A percentile compares a stretch with the other conserved stretches of the same genome.
These are phyloP conservation scores for Ambrosiella beaveri DNA, from an alignment of 2,329 filamentous ascomycete genomes.

Conservation along the genomic window DNA sequence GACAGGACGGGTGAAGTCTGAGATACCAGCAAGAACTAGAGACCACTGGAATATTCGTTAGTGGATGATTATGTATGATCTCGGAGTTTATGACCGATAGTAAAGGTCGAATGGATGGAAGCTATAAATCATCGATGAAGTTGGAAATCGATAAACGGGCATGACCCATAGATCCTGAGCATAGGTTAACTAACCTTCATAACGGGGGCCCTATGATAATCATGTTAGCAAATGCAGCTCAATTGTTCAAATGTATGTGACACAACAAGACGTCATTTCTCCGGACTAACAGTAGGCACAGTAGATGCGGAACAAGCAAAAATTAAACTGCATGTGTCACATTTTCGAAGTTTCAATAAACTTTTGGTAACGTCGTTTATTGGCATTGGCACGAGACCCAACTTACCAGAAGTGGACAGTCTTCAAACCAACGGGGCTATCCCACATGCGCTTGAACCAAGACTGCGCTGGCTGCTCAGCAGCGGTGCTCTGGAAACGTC, in stretches of 20 bases:
- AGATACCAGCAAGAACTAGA: slow-evolving; percentile 78
- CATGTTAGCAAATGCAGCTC: slow-evolving; percentile 15
- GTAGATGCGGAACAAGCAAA: neutral
- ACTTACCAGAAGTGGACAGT: slow-evolving; percentile 95
- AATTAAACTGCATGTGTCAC: too few relatives aligned
- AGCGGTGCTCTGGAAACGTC: slow-evolving; percentile 51
- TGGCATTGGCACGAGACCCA: neutral
- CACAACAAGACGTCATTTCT: slow-evolving; percentile 2
- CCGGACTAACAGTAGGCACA: too few relatives aligned
- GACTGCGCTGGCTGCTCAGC: slow-evolving; percentile 26
- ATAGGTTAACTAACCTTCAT: slow-evolving; percentile 45
- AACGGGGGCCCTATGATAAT: slow-evolving; percentile 56
- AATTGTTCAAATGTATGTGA: slow-evolving; percentile 2
- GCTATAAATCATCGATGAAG: neutral
- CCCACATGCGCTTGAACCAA: slow-evolving; percentile 66
- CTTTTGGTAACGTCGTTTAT: too few relatives aligned
- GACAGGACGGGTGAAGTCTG: slow-evolving; percentile 79
- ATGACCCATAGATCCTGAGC: neutral
- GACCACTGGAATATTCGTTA: slow-evolving; percentile 45
- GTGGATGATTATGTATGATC: neutral
- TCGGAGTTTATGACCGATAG: neutral
- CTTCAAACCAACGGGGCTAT: slow-evolving; percentile 66
- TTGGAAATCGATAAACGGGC: neutral
- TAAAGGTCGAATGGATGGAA: neutral
- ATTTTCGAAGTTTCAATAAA: too few relatives aligned